These are phyloP conservation scores for Pyrenophora graminea DNA, from an alignment of 2,329 filamentous ascomycete genomes.

Conservation along the genomic window DNA sequence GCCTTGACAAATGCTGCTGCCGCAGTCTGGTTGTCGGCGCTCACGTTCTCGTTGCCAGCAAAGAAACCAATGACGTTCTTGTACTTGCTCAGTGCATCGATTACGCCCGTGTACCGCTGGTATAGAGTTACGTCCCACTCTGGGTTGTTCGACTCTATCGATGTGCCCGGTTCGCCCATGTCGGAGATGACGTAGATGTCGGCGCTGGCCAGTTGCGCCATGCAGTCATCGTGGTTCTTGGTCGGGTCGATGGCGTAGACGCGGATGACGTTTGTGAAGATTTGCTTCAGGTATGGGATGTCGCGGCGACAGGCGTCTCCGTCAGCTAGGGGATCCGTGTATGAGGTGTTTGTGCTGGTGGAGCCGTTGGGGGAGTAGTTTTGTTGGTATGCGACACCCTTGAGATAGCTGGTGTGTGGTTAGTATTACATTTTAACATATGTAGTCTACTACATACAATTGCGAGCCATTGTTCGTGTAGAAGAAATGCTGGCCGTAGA, in stretches of 20 bases:
- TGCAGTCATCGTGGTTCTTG: slow-evolving; percentile 78
- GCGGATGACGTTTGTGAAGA: slow-evolving; percentile 85
- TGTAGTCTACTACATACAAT: slow-evolving; percentile 50
- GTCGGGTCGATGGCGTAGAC: slow-evolving; percentile 90
- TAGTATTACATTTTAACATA: neutral
- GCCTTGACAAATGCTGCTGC: slow-evolving; percentile 96
- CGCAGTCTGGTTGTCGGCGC: slow-evolving; percentile 81
- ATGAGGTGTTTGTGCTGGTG: slow-evolving; percentile 53
- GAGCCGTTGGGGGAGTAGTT: slow-evolving; percentile 42
- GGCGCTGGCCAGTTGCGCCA: slow-evolving; percentile 77
- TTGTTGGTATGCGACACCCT: slow-evolving; percentile 90
- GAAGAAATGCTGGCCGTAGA: slow-evolving; percentile 82
- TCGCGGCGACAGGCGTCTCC: slow-evolving; percentile 75
- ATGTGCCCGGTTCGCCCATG: slow-evolving; percentile 60
- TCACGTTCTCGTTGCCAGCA: slow-evolving; percentile 95
- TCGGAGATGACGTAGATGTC: slow-evolving; percentile 97
- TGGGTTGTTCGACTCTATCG: slow-evolving; percentile 81
- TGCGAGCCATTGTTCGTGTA: slow-evolving; percentile 79
- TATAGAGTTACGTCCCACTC: slow-evolving; percentile 80
- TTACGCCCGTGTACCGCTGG: slow-evolving; percentile 77
- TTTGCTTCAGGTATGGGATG: slow-evolving; percentile 75
- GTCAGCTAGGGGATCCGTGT: slow-evolving; percentile 83
- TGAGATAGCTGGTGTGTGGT: slow-evolving; percentile 67
- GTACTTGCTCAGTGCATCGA: slow-evolving; percentile 81
- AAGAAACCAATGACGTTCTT: slow-evolving; percentile 96